Conservation (phyloP, 345 rosid genomes). For the Pistacia integerrima region DNA sequence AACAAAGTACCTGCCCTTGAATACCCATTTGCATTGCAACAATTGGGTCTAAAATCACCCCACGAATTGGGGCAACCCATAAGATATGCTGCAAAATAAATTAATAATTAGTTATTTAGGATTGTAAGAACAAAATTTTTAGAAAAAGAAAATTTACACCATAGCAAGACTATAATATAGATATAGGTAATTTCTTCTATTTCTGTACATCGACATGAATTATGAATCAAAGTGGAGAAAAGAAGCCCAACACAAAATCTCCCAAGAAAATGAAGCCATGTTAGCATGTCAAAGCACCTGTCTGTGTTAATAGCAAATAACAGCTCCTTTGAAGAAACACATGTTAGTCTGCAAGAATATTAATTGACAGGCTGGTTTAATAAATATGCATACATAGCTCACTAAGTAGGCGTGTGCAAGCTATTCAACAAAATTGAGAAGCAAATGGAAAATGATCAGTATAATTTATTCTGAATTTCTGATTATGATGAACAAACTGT, state of each 20-base stretch:
- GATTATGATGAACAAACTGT: no score
- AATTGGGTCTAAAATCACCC: slow-evolving; percentile 88
- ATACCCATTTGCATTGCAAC: slow-evolving; percentile 92
- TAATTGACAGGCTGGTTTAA: no score
- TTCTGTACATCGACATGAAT: neutral
- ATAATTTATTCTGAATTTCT: no score
- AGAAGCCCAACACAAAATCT: neutral
- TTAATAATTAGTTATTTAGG: slow-evolving; percentile 13
- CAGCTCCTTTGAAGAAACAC: no score
- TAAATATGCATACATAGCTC: no score
- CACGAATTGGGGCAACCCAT: slow-evolving; percentile 97
- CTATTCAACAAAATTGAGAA: no score
- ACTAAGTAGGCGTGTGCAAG: no score
- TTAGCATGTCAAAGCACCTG: no score
- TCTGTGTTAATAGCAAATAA: no score
- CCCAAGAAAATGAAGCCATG: neutral
- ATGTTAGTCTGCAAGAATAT: no score
- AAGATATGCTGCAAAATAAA: slow-evolving; percentile 68
- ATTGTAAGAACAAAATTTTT: neutral
- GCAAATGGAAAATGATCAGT: no score
- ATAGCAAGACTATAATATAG: neutral
- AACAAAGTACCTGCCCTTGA: slow-evolving; percentile 73
- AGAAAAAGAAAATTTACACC: neutral
- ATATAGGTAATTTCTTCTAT: neutral
- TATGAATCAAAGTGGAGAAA: neutral